phyloP scores from a whole-genome alignment of 768 basidiomycete genomes.

The Podaxis rugospora region DNA sequence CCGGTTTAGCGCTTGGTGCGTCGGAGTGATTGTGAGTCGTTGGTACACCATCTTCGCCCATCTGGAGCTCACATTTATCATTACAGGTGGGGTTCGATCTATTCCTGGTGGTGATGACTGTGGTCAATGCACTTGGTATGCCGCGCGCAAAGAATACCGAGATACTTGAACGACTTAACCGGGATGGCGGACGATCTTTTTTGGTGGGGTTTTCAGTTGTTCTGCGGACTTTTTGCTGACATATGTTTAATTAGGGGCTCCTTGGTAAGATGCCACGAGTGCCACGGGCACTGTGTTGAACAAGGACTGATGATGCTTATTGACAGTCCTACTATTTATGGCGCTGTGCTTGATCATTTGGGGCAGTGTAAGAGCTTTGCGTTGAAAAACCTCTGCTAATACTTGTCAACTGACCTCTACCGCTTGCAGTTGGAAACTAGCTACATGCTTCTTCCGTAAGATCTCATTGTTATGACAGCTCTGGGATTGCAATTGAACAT shows the following conservation, averaged over 20 bases:
- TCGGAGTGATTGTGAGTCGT: constrained; percentile 1
- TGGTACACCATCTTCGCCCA: too few species aligned
- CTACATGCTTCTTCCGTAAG: constrained; percentile 6
- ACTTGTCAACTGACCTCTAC: background rate
- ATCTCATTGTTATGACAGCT: background rate
- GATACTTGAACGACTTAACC: background rate
- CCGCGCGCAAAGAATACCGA: constrained; percentile 1
- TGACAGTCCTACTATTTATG: constrained; percentile 1
- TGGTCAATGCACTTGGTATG: constrained; percentile 4
- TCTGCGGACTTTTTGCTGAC: background rate
- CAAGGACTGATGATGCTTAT: background rate
- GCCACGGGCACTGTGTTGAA: background rate
- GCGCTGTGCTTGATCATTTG: constrained; percentile 5
- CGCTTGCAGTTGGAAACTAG: background rate
- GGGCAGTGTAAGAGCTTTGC: background rate
- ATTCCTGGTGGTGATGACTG: background rate
- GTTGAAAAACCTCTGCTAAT: background rate
- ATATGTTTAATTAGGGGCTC: background rate
- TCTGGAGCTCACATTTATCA: background rate
- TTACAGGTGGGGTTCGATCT: constrained; percentile 1
- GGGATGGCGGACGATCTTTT: constrained; percentile 4
- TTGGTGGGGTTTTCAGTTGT: background rate
- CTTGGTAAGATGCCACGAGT: background rate
- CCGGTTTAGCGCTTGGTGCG: background rate
- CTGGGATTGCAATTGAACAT: background rate